Base-by-base conservation (phyloP, 2,329 filamentous ascomycete species). In the Hypoxylon sp. region DNA sequence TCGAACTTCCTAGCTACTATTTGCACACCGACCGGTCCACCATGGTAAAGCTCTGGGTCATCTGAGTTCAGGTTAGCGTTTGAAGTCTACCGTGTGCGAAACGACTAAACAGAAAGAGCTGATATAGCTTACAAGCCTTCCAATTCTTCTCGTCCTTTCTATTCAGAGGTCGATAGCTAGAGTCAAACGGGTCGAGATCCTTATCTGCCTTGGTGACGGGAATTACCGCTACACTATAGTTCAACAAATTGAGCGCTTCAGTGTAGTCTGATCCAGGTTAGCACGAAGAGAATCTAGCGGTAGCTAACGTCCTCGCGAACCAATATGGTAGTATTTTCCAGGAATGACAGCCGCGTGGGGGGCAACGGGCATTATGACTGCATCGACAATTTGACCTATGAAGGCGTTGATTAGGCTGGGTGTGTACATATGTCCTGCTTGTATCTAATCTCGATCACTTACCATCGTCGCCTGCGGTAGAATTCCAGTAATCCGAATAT, bases 401-500 rank as follows among this genome's bases (percentile, higher is more conserved):
- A 20, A 20, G 20, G 20, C 20, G 20, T 20, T 14, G 25, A 3
- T 27, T 27, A 27, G 25, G 25, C 25, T 27, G 25, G 25, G 25
- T 27, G 20, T 20, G 30, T 33, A 33, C 30, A 10, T 33, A 30
- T 44, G n/a, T 7, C 6, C 14, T 37, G 10, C 33, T 6, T 20
- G 11, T 27, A 22, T 10, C 11, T 30, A 64, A 66, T 71, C 20
- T 72, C 69, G 1, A 40, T 14, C 27, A 53, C 58, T 46, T 86
- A 27, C 82, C 84, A 0, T 86, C 88, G n/a, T 81, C 51, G 3
- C 81, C 77, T 0, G 78, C 80, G 0, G 87, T 89, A 13, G 81
- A 83, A 68, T 90, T 89, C 89, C 88, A 90, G 73, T 89, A 91
- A 57, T 91, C 88, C 77, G 89, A 83, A 70, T 91, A 91, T 17